Evolutionary conservation across 108 stramenopile species (phyloP).

Genomic region (Schizochytrium sp.): DNA sequence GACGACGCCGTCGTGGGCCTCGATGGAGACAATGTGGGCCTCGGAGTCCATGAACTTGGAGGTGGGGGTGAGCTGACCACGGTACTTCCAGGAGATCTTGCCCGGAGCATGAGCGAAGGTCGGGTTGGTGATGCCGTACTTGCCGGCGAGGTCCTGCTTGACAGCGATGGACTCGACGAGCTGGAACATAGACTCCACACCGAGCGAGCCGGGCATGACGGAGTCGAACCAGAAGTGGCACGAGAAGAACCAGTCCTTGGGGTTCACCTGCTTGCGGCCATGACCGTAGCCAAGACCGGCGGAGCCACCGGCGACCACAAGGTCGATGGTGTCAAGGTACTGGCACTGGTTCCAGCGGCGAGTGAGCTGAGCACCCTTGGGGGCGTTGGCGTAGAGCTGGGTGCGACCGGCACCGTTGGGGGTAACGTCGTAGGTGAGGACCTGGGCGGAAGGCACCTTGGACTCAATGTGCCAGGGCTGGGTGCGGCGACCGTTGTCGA

Average conservation of each 20-base stretch:
- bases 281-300: constrained; percentile 2
- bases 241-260: constrained; percentile 37
- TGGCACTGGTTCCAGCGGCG: constrained; percentile 35
- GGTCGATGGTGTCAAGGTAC: constrained; percentile 24
- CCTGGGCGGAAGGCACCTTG: not conserved
- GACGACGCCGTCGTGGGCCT: not conserved
- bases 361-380: constrained; percentile 9
- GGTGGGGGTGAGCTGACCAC: not conserved
- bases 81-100: constrained; percentile 7
- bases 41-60: constrained; percentile 4
- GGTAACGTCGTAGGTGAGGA: not conserved
- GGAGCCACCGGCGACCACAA: not conserved
- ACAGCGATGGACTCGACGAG: constrained; percentile 18
- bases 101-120: not conserved
- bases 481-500: constrained; percentile 22
- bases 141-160: not conserved
- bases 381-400: constrained; percentile 22
- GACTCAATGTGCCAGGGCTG: constrained; percentile 18
- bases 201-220: constrained; percentile 25
- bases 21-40: not conserved
- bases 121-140: not conserved
- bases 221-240: constrained; percentile 51
- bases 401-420: constrained; percentile 19
- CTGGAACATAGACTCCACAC: constrained; percentile 38
- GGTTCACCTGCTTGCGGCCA: not conserved